Conservation (phyloP, 1,139 yeast genomes). For the Pichia sp. region DNA sequence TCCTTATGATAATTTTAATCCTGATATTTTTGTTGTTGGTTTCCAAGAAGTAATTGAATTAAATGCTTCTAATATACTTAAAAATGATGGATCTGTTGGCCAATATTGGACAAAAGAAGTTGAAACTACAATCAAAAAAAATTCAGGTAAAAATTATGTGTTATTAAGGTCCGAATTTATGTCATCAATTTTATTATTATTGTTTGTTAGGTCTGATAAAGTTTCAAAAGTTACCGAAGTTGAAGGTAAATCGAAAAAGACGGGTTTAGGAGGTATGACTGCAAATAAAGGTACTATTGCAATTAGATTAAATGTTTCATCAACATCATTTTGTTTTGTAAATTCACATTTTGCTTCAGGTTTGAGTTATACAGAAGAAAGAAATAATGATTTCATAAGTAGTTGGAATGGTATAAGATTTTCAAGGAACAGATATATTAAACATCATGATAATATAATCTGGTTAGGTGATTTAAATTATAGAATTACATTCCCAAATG, state of each 20-base stretch:
- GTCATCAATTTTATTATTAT: constrained; percentile 72
- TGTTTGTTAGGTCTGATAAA: constrained; percentile 55
- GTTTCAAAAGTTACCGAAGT: constrained; percentile 53
- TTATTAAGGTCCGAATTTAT: constrained; percentile 78
- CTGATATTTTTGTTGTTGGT: constrained; percentile 80
- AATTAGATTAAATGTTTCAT: constrained; percentile 70
- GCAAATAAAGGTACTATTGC: constrained; percentile 96
- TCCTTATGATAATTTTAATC: constrained; percentile 47
- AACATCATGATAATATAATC: constrained; percentile 78
- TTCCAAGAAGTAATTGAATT: constrained; percentile 89
- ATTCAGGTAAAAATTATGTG: constrained; percentile 42
- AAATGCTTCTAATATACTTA: constrained; percentile 74
- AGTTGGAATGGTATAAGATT: constrained; percentile 54
- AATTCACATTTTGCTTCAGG: constrained; percentile 95
- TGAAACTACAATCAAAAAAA: constrained; percentile 47
- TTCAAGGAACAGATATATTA: constrained; percentile 43
- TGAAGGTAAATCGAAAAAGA: constrained; percentile 76
- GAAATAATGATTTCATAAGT: constrained; percentile 75
- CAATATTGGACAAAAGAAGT: constrained; percentile 56
- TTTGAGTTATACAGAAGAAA: constrained; percentile 62
- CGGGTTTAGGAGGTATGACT: constrained; percentile 91
- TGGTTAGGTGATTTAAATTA: constrained; percentile 95
- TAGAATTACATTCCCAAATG: constrained; percentile 65
- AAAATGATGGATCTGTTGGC: constrained; percentile 62
- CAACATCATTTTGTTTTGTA: constrained; percentile 69